Base-by-base conservation (phyloP, 257 asterid species). In the Solanum sitiens region DNA sequence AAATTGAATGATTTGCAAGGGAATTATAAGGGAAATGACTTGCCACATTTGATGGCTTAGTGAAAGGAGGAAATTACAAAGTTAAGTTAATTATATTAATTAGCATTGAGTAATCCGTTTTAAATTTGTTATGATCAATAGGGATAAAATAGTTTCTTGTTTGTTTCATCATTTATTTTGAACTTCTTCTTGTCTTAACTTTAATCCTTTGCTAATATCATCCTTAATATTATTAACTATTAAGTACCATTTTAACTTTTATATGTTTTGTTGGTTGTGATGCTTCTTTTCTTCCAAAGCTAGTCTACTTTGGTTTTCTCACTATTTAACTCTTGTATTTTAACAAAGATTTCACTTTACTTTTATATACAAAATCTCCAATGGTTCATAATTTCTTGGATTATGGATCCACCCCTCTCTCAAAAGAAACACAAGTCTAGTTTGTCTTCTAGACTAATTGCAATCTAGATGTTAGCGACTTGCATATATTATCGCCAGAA, bases 41-140 rank as follows among this genome's bases (percentile, higher is more conserved):
- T 84, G 65, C 47, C 35, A 85, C 86, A 90, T 90, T 90, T 89
- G 86, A 88, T 89, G 84, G 83, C 87, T 15, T 20, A 59, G 21
- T 72, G 71, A 73, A n/a, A 37, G 93, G 95, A 90, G 98, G 88
- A 42, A 86, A 4, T 87, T 90, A 88, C 96, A 89, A 93, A 85
- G 98, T 82, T 85, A 61, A 61, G 27, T 11, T 30, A 23, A 79
- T 67, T 39, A 71, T 70, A n/a, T 77, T 70, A 37, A 12, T 86
- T 74, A 56, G 89, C 96, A 92, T 94, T 84, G 98, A 89, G 75
- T 10, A 86, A 83, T 88, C 95, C 96, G 95, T 87, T 83, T 87
- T n/a, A 2, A 27, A 23, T 88, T 33, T 79, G 93, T 89, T 79
- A 68, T 87, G 85, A 79, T 89, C 90, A 86, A 88, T 87, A 88